phyloP scores from a whole-genome alignment of 2,329 filamentous ascomycete genomes.

The Penicillium sp. region DNA sequence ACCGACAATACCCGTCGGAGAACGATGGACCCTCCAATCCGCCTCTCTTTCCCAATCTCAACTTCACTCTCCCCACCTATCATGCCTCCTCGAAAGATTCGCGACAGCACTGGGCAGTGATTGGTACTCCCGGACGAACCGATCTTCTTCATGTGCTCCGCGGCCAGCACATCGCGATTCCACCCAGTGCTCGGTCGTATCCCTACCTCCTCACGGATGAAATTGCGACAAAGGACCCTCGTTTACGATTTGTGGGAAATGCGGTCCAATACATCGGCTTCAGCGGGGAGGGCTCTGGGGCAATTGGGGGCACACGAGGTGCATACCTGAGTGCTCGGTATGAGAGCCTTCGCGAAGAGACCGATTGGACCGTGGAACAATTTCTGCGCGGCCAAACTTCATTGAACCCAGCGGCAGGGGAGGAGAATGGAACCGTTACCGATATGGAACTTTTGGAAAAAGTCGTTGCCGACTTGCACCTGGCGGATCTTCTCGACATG shows the following conservation, averaged over 20 bases:
- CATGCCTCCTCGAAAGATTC: too few species aligned
- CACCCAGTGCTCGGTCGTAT: slow-evolving; percentile 68
- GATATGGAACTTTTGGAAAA: slow-evolving; percentile 51
- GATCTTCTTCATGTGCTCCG: slow-evolving; percentile 73
- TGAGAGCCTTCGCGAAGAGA: slow-evolving; percentile 77
- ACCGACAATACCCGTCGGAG: slow-evolving; percentile 62
- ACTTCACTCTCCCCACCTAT: slow-evolving; percentile 60
- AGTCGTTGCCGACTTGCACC: slow-evolving; percentile 63
- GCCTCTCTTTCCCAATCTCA: slow-evolving; percentile 65
- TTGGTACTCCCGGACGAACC: slow-evolving; percentile 75
- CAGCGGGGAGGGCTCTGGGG: slow-evolving; percentile 60
- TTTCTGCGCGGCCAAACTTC: slow-evolving; percentile 78
- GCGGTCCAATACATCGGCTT: slow-evolving; percentile 91
- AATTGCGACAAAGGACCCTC: slow-evolving; percentile 47
- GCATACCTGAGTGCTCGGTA: slow-evolving; percentile 86
- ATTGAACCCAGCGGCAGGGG: slow-evolving; percentile 63
- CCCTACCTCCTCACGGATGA: slow-evolving; percentile 66
- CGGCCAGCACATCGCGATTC: slow-evolving; percentile 68
- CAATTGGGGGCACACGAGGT: slow-evolving; percentile 48
- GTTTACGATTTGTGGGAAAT: slow-evolving; percentile 53
- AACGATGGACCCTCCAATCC: slow-evolving; percentile 48
- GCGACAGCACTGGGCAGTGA: slow-evolving; percentile 69
- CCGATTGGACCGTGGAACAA: slow-evolving; percentile 76
- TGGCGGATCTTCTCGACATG: slow-evolving; percentile 65
- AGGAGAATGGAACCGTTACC: slow-evolving; percentile 46